phyloP scores from a whole-genome alignment of 805 yeast species.

The Saccharomycopsis capsularis region DNA sequence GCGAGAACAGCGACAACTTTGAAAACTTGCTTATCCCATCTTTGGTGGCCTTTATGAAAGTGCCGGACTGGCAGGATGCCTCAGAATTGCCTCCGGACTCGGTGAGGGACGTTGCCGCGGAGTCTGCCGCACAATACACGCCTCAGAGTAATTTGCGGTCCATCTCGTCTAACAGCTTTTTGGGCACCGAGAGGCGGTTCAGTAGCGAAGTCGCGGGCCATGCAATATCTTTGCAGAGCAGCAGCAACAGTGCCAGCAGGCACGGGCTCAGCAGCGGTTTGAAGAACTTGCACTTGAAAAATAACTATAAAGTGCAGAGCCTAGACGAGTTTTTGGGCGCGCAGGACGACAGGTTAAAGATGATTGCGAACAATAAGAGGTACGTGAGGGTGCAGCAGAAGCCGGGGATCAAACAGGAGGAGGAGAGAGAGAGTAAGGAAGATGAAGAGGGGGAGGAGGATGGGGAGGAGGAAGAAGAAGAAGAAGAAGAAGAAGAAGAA shows the following conservation, averaged over 20 bases:
- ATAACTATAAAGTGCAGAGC: slow-evolving; percentile 9
- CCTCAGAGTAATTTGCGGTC: background rate
- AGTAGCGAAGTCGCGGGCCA: background rate
- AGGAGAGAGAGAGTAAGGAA: background rate
- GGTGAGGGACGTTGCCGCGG: slow-evolving; percentile 4
- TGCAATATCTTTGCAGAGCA: slow-evolving; percentile 3
- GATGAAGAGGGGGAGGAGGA: slow-evolving; percentile 4
- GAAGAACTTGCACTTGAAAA: slow-evolving; percentile 1
- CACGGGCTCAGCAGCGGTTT: background rate
- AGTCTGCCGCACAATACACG: background rate
- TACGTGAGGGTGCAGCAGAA: background rate
- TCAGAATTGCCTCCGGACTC: slow-evolving; percentile 6
- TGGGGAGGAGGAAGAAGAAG: slow-evolving; percentile 1
- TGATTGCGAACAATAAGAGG: background rate
- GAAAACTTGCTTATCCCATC: slow-evolving; percentile 3
- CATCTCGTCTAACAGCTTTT: background rate
- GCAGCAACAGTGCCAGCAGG: background rate
- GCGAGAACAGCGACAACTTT: background rate
- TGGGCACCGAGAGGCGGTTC: background rate
- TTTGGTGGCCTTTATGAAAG: slow-evolving; percentile 4
- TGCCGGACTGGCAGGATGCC: slow-evolving; percentile 11
- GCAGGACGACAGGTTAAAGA: slow-evolving; percentile 5
- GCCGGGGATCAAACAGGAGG: background rate
- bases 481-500: background rate
- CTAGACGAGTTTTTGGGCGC: slow-evolving; percentile 18